Evolutionary conservation across 352 stramenopile genomes (phyloP).

Genomic region (Phytophthora pinifolia): DNA sequence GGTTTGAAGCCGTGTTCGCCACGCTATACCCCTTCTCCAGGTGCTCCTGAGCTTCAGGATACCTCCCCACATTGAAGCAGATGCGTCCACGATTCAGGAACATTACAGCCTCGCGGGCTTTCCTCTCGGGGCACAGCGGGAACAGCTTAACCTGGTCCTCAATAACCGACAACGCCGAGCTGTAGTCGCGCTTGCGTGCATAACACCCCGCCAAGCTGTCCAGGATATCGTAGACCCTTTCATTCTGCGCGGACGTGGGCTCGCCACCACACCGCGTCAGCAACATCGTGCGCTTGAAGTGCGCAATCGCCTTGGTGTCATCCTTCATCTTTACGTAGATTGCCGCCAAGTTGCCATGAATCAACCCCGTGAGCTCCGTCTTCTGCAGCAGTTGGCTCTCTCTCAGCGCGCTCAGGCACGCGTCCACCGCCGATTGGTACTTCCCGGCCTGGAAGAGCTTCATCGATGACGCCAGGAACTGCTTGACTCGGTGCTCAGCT

Average conservation of each 20-base stretch:
- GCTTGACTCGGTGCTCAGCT: constrained; percentile 53
- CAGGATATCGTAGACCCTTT: constrained; percentile 62
- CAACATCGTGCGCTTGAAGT: constrained; percentile 59
- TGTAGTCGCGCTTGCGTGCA: constrained; percentile 55
- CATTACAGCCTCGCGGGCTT: constrained; percentile 44
- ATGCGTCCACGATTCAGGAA: constrained; percentile 64
- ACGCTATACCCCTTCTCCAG: constrained; percentile 42
- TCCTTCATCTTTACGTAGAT: constrained; percentile 57
- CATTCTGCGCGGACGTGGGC: constrained; percentile 33
- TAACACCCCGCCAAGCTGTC: constrained; percentile 56
- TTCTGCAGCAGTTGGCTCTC: constrained; percentile 56
- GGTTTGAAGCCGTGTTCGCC: constrained; percentile 13
- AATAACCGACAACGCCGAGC: constrained; percentile 52
- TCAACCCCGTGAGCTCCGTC: constrained; percentile 61
- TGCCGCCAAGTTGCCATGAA: constrained; percentile 66
- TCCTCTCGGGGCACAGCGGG: constrained; percentile 38
- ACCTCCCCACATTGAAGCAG: constrained; percentile 53
- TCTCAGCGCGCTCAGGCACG: constrained; percentile 43
- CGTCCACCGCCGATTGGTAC: constrained; percentile 51
- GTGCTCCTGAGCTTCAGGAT: constrained; percentile 43
- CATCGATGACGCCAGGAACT: constrained; percentile 50
- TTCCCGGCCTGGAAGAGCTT: constrained; percentile 64
- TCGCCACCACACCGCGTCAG: constrained; percentile 34
- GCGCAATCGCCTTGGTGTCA: constrained; percentile 57
- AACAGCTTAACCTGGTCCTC: constrained; percentile 53